These are phyloP conservation scores for Rosa rugosa DNA, from an alignment of 306 rosid species.

Conservation along the genomic window DNA sequence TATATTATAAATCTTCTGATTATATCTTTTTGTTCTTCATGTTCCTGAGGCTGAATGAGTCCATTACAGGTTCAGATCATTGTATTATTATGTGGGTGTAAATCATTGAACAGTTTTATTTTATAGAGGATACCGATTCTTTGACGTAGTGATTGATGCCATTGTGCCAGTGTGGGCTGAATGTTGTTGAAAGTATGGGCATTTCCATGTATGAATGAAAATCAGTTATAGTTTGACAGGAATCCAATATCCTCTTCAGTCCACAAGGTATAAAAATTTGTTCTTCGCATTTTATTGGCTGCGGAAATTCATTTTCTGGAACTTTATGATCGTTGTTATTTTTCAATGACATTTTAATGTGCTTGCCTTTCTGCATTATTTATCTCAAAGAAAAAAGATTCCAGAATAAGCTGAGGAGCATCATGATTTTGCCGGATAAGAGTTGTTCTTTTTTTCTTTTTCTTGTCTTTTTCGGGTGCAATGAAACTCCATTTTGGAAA, in stretches of 20 bases:
- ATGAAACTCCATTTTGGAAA: too few species aligned
- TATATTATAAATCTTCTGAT: slow-evolving; percentile 35
- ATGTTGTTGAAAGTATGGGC: not conserved
- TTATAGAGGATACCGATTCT: not conserved
- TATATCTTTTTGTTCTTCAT: slow-evolving; percentile 18
- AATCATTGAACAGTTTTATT: slow-evolving; percentile 2
- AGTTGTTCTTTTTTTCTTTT: too few species aligned
- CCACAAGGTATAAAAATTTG: not conserved
- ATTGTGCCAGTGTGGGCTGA: not conserved
- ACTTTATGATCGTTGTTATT: too few species aligned
- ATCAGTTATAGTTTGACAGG: not conserved
- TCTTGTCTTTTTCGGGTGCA: too few species aligned
- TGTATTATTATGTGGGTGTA: slow-evolving; percentile 13
- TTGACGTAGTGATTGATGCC: not conserved
- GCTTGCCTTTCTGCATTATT: too few species aligned
- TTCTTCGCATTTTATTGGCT: not conserved
- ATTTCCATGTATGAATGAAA: not conserved
- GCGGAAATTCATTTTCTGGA: too few species aligned
- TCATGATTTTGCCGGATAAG: too few species aligned
- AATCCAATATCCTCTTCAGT: not conserved
- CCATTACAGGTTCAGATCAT: not conserved
- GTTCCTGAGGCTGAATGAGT: slow-evolving; percentile 15
- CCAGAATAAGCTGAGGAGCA: too few species aligned
- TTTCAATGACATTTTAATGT: too few species aligned
- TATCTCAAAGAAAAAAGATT: too few species aligned